phyloP scores from a whole-genome alignment of 305 asterid species.

The Fraxinus sp. region DNA sequence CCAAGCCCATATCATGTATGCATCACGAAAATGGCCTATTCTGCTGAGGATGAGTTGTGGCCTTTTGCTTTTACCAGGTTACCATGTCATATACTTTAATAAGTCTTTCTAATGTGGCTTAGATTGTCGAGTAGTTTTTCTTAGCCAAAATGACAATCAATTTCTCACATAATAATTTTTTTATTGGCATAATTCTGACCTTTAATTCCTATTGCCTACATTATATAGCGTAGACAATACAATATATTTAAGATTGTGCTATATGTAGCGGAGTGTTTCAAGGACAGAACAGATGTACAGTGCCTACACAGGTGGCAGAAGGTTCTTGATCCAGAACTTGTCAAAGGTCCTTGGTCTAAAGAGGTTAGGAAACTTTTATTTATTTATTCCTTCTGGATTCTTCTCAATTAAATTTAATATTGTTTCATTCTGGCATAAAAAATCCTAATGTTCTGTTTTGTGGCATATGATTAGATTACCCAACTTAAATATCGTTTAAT shows the following conservation, averaged over 20 bases:
- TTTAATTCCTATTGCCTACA: conserved; percentile 18
- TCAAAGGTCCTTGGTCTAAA: conserved; percentile 99
- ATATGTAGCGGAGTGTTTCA: conserved; percentile 86
- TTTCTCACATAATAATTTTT: not conserved
- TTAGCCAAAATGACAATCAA: not conserved
- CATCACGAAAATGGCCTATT: not conserved
- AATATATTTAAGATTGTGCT: conserved; percentile 21
- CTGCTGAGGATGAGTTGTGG: not conserved
- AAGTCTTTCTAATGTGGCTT: not conserved
- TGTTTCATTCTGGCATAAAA: not conserved
- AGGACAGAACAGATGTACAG: conserved; percentile 97
- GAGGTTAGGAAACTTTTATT: conserved; percentile 55
- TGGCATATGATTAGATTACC: conserved; percentile 17
- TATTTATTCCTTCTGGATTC: conserved; percentile 15
- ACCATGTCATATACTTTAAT: not conserved
- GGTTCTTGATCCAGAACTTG: conserved; percentile 98
- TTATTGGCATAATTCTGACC: conserved; percentile 2
- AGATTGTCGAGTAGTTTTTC: not conserved
- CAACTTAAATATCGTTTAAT: conserved; percentile 21
- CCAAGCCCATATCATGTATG: not conserved
- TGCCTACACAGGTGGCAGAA: conserved; percentile 99
- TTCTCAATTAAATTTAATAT: not conserved
- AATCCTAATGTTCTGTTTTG: conserved; percentile 4
- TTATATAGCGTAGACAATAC: not conserved
- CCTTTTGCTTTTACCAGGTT: not conserved